Base-by-base conservation (phyloP, 306 rosid species). In the Sicyos baderoa region DNA sequence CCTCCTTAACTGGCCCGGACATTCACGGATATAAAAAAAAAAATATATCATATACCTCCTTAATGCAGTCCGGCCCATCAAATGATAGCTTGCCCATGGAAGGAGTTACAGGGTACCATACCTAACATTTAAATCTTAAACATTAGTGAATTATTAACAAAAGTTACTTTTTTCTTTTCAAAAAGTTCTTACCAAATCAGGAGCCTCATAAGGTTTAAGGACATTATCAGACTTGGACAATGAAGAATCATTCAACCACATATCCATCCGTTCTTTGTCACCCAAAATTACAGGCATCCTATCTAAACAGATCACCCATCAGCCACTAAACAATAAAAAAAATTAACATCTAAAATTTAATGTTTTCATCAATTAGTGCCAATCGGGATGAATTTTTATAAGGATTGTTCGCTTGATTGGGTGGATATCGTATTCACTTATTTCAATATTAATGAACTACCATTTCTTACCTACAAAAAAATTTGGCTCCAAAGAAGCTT, bases 201-300 rank as follows among this genome's bases (percentile, higher is more conserved):
- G 75, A 77, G 80, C 86, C 78, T 85, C 91, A 14, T 86, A 84
- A 51, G 95, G 89, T 78, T 88, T 88, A 67, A 93, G 86, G 76
- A 89, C 68, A 37, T 72, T 35, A 76, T 83, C 85, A 75, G 64
- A 70, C 68, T 81, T 74, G 80, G 95, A 82, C 73, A 81, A 58
- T 13, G 79, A 70, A 79, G 85, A 77, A 65, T 76, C 76, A 77
- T 77, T 59, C 59, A 89, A 83, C 98, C 98, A 93, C 22, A 80
- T 69, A 76, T 88, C 94, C 17, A 81, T 84, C 23, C 88, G 80
- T 62, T 69, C 87, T 81, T 84, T 84, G 85, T 83, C 86, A n/a
- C 94, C 86, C 75, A 89, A 82, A 76, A 92, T 84, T 76, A 87
- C 92, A 67, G 97, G 97, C 97, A 92, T 93, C 81, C 97, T 85